A percentile compares a stretch with the other conserved stretches of the same genome.
Conservation (phyloP, 768 basidiomycete genomes). For the Rhodotorula sphaerocarpa region DNA sequence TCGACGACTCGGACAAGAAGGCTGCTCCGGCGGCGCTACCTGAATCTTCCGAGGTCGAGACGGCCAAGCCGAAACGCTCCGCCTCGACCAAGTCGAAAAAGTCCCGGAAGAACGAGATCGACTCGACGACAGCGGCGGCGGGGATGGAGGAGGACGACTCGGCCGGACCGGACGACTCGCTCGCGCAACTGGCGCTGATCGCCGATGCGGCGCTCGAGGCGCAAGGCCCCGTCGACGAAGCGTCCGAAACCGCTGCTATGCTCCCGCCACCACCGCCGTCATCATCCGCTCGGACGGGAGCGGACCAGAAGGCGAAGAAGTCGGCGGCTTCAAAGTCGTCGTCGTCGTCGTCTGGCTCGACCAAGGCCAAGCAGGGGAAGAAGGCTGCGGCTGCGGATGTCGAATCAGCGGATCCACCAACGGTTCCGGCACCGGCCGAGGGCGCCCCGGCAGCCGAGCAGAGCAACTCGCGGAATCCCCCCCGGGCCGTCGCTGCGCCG, state of each 20-base stretch:
- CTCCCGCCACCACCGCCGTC: too few relatives aligned
- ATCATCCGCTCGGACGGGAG: not conserved
- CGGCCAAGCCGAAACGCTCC: not conserved
- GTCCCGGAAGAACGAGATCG: not conserved
- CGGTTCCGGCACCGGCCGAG: too few relatives aligned
- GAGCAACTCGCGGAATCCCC: too few relatives aligned
- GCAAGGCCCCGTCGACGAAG: not conserved
- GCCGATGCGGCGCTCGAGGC: conserved; percentile 24
- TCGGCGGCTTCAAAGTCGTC: conserved; percentile 10
- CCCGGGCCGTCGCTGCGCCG: too few relatives aligned
- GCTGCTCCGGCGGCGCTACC: too few relatives aligned
- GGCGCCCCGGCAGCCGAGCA: too few relatives aligned
- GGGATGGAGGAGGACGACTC: not conserved
- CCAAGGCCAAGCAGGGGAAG: too few relatives aligned
- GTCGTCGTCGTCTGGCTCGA: conserved; percentile 6
- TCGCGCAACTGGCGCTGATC: conserved; percentile 20
- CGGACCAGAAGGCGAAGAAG: conserved; percentile 2
- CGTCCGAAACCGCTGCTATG: too few relatives aligned
- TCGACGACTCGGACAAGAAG: too few relatives aligned
- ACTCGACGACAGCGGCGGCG: not conserved
- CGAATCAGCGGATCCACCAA: too few relatives aligned
- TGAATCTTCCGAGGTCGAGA: not conserved
- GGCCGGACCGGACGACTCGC: conserved; percentile 3
- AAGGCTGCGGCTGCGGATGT: too few relatives aligned
- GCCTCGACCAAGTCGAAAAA: not conserved